Evolutionary conservation across 2,329 filamentous ascomycete genomes (phyloP).

Genomic region (Colletotrichum chrysophilum): DNA sequence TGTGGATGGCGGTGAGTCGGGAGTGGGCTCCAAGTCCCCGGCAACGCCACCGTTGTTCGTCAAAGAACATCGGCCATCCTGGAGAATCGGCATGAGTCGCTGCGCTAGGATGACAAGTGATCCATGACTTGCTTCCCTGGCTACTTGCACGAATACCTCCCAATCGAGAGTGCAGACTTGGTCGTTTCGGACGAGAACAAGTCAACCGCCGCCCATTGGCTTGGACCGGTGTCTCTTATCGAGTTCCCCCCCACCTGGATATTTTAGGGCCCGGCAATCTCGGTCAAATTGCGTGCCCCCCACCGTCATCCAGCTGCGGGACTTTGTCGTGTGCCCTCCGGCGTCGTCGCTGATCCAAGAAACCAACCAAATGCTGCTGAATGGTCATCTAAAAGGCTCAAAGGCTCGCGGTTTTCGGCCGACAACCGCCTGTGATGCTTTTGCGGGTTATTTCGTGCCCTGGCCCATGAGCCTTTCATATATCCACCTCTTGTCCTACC

Average conservation of each 20-base stretch:
- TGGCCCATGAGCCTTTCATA: background rate
- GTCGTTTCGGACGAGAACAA: conserved; percentile 15
- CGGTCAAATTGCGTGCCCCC: conserved; percentile 20
- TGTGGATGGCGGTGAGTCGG: conserved; percentile 20
- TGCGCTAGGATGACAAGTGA: conserved; percentile 1
- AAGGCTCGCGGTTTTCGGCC: conserved; percentile 5
- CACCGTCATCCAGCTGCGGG: background rate
- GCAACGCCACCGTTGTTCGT: conserved; percentile 5
- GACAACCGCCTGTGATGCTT: background rate
- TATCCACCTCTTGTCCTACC: background rate
- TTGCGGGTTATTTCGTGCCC: background rate
- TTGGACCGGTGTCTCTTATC: conserved; percentile 10
- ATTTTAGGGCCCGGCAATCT: conserved; percentile 23
- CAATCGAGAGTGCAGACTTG: background rate
- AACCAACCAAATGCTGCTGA: conserved; percentile 9
- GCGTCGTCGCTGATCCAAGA: background rate
- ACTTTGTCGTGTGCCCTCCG: conserved; percentile 8
- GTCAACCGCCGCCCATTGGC: background rate
- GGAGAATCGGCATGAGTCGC: conserved; percentile 13
- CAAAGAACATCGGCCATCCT: conserved; percentile 1
- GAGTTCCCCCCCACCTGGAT: conserved; percentile 8
- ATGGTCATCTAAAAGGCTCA: conserved; percentile 8
- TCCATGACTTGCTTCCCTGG: conserved; percentile 14
- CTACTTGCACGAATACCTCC: background rate
- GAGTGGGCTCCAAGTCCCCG: background rate